A percentile compares a stretch with the other conserved stretches of the same genome.
Evolutionary conservation across 2,329 filamentous ascomycete genomes (phyloP).

Genomic region (Albifimbria verrucaria): DNA sequence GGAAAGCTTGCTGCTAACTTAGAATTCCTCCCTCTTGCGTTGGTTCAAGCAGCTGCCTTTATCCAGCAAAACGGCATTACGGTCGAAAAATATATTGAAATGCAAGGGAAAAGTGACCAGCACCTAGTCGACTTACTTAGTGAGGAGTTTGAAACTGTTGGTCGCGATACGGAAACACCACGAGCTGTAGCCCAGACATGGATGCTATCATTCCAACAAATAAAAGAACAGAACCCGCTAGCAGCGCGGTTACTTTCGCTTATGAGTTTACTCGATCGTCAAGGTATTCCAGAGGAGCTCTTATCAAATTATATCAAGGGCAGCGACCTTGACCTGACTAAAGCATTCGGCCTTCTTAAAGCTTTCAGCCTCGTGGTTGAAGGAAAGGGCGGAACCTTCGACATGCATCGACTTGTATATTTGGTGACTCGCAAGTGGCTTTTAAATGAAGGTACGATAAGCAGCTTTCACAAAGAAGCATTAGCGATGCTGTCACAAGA

Average conservation of each 20-base stretch:
- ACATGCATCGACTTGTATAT: conserved; percentile 29
- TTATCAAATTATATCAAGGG: not conserved
- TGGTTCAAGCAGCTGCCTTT: conserved; percentile 23
- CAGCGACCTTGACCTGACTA: conserved; percentile 8
- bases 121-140: conserved; percentile 21
- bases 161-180: conserved; percentile 15
- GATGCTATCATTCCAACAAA: conserved; percentile 30
- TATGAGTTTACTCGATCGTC: conserved; percentile 20
- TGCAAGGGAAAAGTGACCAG: conserved; percentile 5
- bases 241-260: conserved; percentile 24
- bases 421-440: conserved; percentile 27
- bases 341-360: conserved; percentile 22
- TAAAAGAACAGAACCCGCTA: conserved; percentile 17
- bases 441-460: not conserved
- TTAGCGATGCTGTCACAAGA: conserved; percentile 9
- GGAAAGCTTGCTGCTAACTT: conserved; percentile 6
- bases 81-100: conserved; percentile 16
- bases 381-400: conserved; percentile 13
- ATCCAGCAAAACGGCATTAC: conserved; percentile 22
- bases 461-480: not conserved
- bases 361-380: conserved; percentile 27
- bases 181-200: conserved; percentile 29
- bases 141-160: conserved; percentile 24
- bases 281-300: not conserved
- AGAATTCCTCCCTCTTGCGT: conserved; percentile 22